A percentile compares a stretch with the other conserved stretches of the same genome.
Evolutionary conservation across 768 basidiomycete genomes (phyloP).

Genomic region (Coprinopsis strossmayeri): DNA sequence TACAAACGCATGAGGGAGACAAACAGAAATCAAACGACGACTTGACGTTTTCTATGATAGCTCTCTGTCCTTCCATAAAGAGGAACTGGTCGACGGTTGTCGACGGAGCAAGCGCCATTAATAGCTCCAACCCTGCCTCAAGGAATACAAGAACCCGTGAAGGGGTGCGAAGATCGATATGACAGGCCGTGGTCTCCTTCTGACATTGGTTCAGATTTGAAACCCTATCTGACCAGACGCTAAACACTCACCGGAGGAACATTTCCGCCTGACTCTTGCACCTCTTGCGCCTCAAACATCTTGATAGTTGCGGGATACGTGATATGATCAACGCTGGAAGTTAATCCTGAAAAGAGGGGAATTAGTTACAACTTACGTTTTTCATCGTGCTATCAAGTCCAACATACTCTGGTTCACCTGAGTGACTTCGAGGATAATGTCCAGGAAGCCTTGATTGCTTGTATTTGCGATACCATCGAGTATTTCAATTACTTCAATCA

Average conservation of each 20-base stretch:
- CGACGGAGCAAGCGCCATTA: background rate
- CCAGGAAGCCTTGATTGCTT: slow-evolving; percentile 23
- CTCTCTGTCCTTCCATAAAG: background rate
- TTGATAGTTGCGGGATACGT: too few relatives aligned
- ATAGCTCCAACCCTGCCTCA: background rate
- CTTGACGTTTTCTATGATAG: background rate
- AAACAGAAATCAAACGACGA: background rate
- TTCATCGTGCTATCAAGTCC: too few relatives aligned
- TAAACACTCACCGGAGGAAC: slow-evolving; percentile 2
- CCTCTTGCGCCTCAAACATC: too few relatives aligned
- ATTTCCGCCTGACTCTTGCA: too few relatives aligned
- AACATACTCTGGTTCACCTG: too few relatives aligned
- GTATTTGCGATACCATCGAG: too few relatives aligned
- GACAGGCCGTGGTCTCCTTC: background rate
- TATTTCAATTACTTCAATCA: slow-evolving; percentile 39
- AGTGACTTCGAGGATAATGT: slow-evolving; percentile 34
- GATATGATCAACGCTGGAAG: too few relatives aligned
- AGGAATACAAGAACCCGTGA: background rate
- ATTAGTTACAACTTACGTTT: too few relatives aligned
- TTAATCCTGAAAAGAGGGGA: too few relatives aligned
- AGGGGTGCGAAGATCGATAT: background rate
- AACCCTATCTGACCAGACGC: background rate
- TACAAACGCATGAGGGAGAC: background rate
- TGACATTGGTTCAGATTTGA: background rate
- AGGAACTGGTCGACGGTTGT: background rate